Percentiles rank a stretch among this genome's conserved stretches.
Conservation (phyloP, 192 early-diverging fungal genomes). For the Linnemannia schmuckeri region DNA sequence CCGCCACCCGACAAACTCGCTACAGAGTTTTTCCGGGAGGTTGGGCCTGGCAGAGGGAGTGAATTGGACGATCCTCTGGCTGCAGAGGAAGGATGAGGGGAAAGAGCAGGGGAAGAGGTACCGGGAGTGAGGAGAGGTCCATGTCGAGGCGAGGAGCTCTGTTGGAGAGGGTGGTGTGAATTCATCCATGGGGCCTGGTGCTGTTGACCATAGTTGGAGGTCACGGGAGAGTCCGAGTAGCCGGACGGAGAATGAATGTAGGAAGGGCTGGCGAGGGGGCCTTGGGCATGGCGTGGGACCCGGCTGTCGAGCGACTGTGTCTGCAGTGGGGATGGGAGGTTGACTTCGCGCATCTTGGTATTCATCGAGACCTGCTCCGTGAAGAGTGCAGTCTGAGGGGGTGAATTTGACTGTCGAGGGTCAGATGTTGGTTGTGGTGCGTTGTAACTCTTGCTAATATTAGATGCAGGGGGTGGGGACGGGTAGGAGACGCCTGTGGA, state of each 20-base stretch:
- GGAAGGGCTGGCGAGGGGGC: background rate
- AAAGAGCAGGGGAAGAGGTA: conserved; percentile 23
- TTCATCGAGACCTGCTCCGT: background rate
- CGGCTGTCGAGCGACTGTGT: conserved; percentile 16
- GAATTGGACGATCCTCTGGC: conserved; percentile 25
- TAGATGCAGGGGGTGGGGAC: conserved; percentile 19
- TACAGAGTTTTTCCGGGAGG: conserved; percentile 42
- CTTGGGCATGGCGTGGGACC: background rate
- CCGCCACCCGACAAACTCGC: conserved; percentile 20
- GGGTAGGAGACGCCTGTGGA: conserved; percentile 24
- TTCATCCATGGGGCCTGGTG: background rate
- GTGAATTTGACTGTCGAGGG: conserved; percentile 9
- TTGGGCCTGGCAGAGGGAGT: conserved; percentile 32
- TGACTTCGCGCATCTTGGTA: conserved; percentile 1
- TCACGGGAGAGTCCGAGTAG: conserved; percentile 11
- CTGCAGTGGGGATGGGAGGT: conserved; percentile 36
- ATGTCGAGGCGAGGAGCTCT: conserved; percentile 25
- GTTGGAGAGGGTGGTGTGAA: conserved; percentile 7
- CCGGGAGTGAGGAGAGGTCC: conserved; percentile 44
- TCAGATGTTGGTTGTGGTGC: conserved; percentile 13
- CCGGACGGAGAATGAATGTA: background rate
- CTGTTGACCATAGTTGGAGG: background rate
- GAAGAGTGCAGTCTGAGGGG: background rate
- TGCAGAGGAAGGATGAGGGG: conserved; percentile 17
- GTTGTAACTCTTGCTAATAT: background rate